These are phyloP conservation scores for Zarea fungicola DNA, from an alignment of 2,329 filamentous ascomycete genomes.

Conservation along the genomic window DNA sequence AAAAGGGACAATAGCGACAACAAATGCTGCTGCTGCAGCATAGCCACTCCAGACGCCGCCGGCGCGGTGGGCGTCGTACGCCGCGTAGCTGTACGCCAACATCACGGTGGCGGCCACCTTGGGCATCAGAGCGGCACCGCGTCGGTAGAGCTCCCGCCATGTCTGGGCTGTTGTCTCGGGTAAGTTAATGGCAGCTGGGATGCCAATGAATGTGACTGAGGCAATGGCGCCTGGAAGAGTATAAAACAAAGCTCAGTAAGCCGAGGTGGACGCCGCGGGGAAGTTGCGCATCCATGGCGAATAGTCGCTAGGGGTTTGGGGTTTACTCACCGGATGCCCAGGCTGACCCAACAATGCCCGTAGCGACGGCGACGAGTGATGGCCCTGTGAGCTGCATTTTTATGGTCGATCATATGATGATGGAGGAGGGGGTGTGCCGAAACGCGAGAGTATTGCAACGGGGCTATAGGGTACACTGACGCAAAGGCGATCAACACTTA, in stretches of 20 bases:
- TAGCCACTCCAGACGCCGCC: conserved; percentile 30
- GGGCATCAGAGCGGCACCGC: conserved; percentile 34
- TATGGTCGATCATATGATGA: background rate
- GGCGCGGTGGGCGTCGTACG: conserved; percentile 26
- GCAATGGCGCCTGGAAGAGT: conserved; percentile 29
- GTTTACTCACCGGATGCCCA: conserved; percentile 30
- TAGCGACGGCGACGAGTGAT: conserved; percentile 30
- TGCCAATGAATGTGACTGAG: conserved; percentile 30
- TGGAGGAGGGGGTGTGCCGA: no score
- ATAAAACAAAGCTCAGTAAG: no score
- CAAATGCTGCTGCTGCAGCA: conserved; percentile 26
- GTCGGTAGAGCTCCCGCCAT: conserved; percentile 34
- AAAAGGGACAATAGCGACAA: conserved; percentile 35
- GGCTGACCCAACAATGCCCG: conserved; percentile 33
- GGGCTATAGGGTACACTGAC: conserved; percentile 8
- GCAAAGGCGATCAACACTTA: no score
- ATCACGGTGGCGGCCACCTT: conserved; percentile 28
- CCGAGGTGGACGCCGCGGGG: no score
- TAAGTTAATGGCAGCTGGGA: conserved; percentile 27
- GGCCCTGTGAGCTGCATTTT: conserved; percentile 20
- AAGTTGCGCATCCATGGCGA: no score
- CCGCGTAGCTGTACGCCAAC: conserved; percentile 31
- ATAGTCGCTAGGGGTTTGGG: background rate
- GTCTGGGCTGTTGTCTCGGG: conserved; percentile 26
- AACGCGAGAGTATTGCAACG: background rate